These are phyloP conservation scores for Fraxinus xanthoxyloides DNA, from an alignment of 305 asterid species.

Conservation along the genomic window DNA sequence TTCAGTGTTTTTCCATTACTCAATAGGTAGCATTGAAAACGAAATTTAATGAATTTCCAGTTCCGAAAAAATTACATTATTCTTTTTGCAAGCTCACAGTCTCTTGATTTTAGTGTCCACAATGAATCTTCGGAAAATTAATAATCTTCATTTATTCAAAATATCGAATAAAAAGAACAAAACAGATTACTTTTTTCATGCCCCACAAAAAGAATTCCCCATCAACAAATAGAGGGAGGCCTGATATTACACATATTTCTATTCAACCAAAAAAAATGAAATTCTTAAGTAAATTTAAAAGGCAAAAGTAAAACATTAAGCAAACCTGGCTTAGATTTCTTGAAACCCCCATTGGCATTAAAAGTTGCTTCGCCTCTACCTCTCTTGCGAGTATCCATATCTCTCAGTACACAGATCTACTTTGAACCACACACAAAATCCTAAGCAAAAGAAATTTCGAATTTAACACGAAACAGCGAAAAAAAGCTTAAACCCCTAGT, in stretches of 20 bases:
- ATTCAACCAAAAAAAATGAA: conserved; percentile 1
- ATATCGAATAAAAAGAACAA: background rate
- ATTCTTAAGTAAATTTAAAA: background rate
- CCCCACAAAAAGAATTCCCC: background rate
- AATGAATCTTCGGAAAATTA: background rate
- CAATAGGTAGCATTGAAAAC: background rate
- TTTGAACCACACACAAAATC: background rate
- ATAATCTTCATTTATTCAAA: background rate
- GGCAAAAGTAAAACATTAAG: background rate
- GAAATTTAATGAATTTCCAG: background rate
- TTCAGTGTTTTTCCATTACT: conserved; percentile 1
- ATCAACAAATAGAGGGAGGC: background rate
- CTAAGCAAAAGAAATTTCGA: background rate
- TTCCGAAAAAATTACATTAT: background rate
- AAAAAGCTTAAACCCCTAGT: background rate
- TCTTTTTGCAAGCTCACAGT: background rate
- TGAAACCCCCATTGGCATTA: conserved; percentile 64
- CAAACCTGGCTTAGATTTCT: conserved; percentile 70
- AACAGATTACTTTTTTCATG: background rate
- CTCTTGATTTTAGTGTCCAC: background rate
- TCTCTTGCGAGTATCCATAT: conserved; percentile 75
- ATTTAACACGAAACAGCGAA: background rate
- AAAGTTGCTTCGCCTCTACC: conserved; percentile 48
- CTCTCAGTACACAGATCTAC: conserved; percentile 41
- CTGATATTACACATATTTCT: background rate